Evolutionary conservation across 1,284 basidiomycete species (phyloP).

Genomic region (Ceratobasidium sp.): DNA sequence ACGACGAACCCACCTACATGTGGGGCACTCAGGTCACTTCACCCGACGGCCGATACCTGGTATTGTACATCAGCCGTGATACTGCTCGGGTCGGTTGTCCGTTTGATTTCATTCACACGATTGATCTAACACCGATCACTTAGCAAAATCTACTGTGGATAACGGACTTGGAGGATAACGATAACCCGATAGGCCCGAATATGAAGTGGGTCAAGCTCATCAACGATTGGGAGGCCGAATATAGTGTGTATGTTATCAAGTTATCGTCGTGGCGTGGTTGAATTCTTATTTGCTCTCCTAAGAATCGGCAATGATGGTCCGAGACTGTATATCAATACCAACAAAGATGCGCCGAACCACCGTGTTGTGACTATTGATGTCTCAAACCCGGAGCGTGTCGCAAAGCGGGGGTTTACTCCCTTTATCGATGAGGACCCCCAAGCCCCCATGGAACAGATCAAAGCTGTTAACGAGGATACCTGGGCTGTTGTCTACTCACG

Average conservation of each 20-base stretch:
- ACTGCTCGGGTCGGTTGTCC: conserved; percentile 61
- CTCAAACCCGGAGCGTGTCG: conserved; percentile 53
- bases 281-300: background rate
- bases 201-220: conserved; percentile 75
- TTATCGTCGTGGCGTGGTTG: background rate
- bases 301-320: conserved; percentile 74
- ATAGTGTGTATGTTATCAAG: background rate
- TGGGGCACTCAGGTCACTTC: conserved; percentile 64
- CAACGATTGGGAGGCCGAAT: conserved; percentile 53
- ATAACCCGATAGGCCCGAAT: conserved; percentile 62
- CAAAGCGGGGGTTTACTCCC: conserved; percentile 54
- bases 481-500: conserved; percentile 74
- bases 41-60: conserved; percentile 68
- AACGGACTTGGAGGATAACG: conserved; percentile 60
- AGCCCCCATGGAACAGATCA: conserved; percentile 50
- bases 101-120: background rate
- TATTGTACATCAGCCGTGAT: conserved; percentile 64
- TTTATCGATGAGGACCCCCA: conserved; percentile 76
- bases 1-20: conserved; percentile 70
- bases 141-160: conserved; percentile 80
- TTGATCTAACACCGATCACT: conserved; percentile 18
- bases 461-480: conserved; percentile 61
- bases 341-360: conserved; percentile 68
- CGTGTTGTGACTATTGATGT: conserved; percentile 74
- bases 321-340: conserved; percentile 69